Evolutionary conservation across 2,329 filamentous ascomycete species (phyloP), one percentile per base, ranked within the genome.

Genomic region (Apiospora marii): DNA sequence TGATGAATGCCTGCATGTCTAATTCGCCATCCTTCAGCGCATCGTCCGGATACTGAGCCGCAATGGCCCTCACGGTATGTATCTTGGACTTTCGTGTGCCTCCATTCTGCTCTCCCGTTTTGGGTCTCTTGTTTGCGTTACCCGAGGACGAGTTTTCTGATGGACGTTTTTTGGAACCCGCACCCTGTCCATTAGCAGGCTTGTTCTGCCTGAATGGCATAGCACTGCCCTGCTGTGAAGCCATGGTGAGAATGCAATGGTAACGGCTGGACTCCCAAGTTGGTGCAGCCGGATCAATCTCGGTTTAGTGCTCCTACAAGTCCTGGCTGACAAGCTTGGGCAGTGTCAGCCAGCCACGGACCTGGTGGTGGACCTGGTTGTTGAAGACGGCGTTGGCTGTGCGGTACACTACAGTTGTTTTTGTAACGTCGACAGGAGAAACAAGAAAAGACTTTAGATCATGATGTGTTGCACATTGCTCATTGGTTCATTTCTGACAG

Each of bases 1-100:
- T 91, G 76, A 98, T 88, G 78, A 98, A 99, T 41, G 92, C 90
- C 76, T 93, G 91, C 70, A 98, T 88, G 80, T 98, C 92, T 73
- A 99, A 88, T 80, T 97, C 92, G 80, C 96, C 96, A 82, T 93
- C 91, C 69, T 87, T 86, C 34, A 89, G 82, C 8, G 87, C 87
- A 13, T 84, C 85, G 53, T 88, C 84, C 22, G 87, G 84, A 22
- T 83, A 82, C 76, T 89, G 88, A 24, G 84, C 82, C 51, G 86
- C 85, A 75, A 90, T 88, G 76, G 80, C 82, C 74, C 88, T 70
- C 12, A 41, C 37, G 22, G 10, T 58, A 37, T 58, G 68, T 51
- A 70, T 41, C 68, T 70, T 70, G 7, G 48, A 41, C 68, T 34
- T 49, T 22, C 68, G 46, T 14, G 37, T 22, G 14, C 43, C 67